phyloP scores from a whole-genome alignment of 2,329 filamentous ascomycete species.

The Paraphoma sp. region DNA sequence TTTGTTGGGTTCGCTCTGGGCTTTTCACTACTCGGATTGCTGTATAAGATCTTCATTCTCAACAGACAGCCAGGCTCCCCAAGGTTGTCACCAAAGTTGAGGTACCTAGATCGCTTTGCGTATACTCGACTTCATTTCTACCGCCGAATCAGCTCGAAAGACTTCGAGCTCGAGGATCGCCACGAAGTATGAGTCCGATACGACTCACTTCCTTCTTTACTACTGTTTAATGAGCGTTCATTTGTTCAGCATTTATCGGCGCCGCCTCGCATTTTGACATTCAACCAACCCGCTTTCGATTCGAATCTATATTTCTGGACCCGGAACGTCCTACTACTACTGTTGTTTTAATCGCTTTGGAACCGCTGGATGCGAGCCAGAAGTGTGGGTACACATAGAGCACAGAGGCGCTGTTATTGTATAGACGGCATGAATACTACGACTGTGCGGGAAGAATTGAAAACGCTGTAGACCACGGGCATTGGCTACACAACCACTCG shows the following conservation, averaged over 20 bases:
- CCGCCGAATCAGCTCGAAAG: constrained; percentile 45
- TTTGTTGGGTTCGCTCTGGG: constrained; percentile 60
- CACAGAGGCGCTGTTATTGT: neutral
- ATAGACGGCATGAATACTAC: neutral
- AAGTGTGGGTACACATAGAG: constrained; percentile 10
- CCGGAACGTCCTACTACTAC: constrained; percentile 3
- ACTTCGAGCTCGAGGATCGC: constrained; percentile 43
- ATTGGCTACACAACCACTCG: neutral
- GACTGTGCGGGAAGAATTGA: neutral
- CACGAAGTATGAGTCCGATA: constrained; percentile 38
- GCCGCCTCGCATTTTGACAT: constrained; percentile 17
- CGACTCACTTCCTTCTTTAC: constrained; percentile 6
- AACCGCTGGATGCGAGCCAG: neutral
- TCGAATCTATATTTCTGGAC: constrained; percentile 11
- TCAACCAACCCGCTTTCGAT: constrained; percentile 14
- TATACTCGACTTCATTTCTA: constrained; percentile 44
- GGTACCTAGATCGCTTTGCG: constrained; percentile 19
- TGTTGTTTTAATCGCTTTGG: constrained; percentile 15
- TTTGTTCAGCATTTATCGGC: constrained; percentile 34
- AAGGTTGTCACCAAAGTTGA: constrained; percentile 19
- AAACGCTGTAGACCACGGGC: neutral
- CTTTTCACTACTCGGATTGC: constrained; percentile 56
- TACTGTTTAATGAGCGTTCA: constrained; percentile 30
- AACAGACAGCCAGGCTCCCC: constrained; percentile 31
- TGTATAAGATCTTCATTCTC: constrained; percentile 60